Conservation (phyloP, 306 rosid species). For the Vigna trinervia region DNA sequence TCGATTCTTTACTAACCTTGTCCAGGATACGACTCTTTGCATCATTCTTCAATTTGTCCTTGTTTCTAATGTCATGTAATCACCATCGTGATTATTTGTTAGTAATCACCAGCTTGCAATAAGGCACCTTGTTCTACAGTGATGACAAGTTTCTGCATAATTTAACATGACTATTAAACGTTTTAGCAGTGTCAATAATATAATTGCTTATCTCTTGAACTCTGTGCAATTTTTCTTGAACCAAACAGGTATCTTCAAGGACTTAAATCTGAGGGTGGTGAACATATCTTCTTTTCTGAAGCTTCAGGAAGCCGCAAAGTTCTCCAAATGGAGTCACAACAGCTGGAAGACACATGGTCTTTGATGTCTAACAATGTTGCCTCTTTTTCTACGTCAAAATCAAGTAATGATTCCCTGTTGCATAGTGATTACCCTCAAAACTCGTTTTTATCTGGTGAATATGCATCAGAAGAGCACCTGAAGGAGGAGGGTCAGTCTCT, state of each 20-base stretch:
- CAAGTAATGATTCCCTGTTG: conserved; percentile 44
- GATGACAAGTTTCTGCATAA: not conserved
- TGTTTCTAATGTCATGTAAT: not conserved
- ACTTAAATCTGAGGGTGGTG: conserved; percentile 48
- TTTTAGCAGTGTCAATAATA: not conserved
- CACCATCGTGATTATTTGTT: conserved; percentile 1
- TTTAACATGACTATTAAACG: not conserved
- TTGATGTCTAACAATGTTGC: conserved; percentile 47
- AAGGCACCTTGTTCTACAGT: not conserved
- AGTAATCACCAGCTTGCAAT: not conserved
- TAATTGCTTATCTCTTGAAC: conserved; percentile 8
- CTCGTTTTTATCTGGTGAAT: conserved; percentile 47
- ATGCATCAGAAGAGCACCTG: conserved; percentile 43
- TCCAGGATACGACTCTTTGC: not conserved
- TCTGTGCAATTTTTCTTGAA: conserved; percentile 20
- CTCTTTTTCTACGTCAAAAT: conserved; percentile 47
- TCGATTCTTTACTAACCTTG: not conserved
- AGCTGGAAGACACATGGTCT: conserved; percentile 52
- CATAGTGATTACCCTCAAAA: conserved; percentile 51
- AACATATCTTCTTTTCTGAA: conserved; percentile 46
- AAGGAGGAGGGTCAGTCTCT: conserved; percentile 50
- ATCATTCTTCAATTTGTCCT: not conserved
- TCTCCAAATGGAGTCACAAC: conserved; percentile 48
- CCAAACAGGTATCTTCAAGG: conserved; percentile 53
- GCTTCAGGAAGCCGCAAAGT: conserved; percentile 47